phyloP scores from a whole-genome alignment of 2,329 filamentous ascomycete species.

The Onygenales sp. region DNA sequence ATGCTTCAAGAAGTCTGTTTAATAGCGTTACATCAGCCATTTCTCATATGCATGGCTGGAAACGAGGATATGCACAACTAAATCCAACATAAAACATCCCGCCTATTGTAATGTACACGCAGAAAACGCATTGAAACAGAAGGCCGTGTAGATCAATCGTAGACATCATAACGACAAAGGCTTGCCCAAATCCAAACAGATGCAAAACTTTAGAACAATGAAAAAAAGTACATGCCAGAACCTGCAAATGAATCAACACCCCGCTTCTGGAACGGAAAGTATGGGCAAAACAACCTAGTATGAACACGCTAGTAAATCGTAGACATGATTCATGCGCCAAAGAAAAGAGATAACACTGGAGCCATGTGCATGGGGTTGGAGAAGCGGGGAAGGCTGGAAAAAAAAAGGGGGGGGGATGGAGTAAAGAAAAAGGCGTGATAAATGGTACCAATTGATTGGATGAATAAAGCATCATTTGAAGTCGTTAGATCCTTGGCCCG shows the following conservation, averaged over 20 bases:
- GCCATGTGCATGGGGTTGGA: not conserved
- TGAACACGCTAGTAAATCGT: not conserved
- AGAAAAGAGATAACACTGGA: conserved; percentile 1
- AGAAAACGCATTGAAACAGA: not conserved
- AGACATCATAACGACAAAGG: not conserved
- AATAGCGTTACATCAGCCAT: not conserved
- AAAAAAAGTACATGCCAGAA: not conserved
- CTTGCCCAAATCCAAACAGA: not conserved
- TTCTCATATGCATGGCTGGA: not conserved
- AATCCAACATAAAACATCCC: not conserved
- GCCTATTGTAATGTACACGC: conserved; percentile 3
- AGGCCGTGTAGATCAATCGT: conserved; percentile 1
- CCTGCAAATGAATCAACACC: not conserved
- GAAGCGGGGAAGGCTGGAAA: not conserved
- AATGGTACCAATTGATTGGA: conserved; percentile 5
- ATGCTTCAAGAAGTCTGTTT: not conserved
- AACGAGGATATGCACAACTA: conserved; percentile 1
- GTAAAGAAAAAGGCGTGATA: not conserved
- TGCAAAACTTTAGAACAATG: not conserved
- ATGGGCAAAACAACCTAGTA: not conserved
- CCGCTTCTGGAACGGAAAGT: not conserved
- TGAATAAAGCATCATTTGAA: conserved; percentile 6
- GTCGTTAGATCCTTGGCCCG: conserved; percentile 8
- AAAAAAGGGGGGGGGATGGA: not conserved
- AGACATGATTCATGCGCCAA: not conserved